Evolutionary conservation across 495 filamentous ascomycete species (phyloP).

Genomic region (Parathielavia hyrcaniae): DNA sequence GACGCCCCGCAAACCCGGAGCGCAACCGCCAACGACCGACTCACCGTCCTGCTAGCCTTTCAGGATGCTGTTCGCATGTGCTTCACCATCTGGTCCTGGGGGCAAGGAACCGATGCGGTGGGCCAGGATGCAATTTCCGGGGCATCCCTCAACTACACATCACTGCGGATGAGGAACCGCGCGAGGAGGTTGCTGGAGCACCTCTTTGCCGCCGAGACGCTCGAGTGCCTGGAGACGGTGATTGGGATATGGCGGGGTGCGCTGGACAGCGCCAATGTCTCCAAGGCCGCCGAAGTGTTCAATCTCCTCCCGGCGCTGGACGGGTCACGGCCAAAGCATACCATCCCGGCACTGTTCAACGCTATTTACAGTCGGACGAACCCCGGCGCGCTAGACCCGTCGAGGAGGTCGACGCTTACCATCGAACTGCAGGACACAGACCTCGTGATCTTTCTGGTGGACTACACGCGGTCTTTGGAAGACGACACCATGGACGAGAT

Average conservation of each 20-base stretch:
- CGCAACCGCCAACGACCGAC: constrained; percentile 79
- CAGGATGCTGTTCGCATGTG: constrained; percentile 90
- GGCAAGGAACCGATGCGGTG: constrained; percentile 51
- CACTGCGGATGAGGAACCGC: constrained; percentile 80
- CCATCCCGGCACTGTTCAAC: constrained; percentile 94
- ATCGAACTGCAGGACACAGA: constrained; percentile 75
- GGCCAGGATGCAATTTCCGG: constrained; percentile 61
- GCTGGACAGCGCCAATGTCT: constrained; percentile 32
- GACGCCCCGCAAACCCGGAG: constrained; percentile 69
- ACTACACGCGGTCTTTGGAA: constrained; percentile 82
- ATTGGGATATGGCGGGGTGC: constrained; percentile 68
- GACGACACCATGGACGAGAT: constrained; percentile 99
- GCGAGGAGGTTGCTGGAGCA: constrained; percentile 84
- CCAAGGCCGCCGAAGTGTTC: constrained; percentile 54
- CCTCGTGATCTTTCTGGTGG: constrained; percentile 78
- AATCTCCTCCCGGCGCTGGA: constrained; percentile 86
- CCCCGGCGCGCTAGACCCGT: constrained; percentile 68
- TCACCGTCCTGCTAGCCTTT: constrained; percentile 93
- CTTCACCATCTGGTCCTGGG: constrained; percentile 95
- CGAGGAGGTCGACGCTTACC: constrained; percentile 78
- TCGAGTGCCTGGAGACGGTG: constrained; percentile 89
- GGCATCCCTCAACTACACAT: constrained; percentile 84
- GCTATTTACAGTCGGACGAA: constrained; percentile 92
- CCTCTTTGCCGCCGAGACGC: constrained; percentile 85
- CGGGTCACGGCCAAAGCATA: constrained; percentile 83